Evolutionary conservation across 2,329 filamentous ascomycete genomes (phyloP).

Genomic region (Cladorrhinum sp.): DNA sequence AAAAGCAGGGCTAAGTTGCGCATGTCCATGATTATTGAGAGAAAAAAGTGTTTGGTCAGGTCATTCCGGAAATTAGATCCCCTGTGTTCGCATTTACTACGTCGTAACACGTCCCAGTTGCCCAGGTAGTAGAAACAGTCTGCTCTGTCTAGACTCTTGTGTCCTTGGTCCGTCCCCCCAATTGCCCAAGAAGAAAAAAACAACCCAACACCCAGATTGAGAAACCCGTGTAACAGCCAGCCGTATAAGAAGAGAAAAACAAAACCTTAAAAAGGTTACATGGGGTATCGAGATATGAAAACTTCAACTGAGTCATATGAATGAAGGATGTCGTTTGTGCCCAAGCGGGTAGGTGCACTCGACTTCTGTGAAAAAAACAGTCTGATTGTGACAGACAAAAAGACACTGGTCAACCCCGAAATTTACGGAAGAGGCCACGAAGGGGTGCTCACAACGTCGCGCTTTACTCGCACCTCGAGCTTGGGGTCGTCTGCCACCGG

Average conservation of each 20-base stretch:
- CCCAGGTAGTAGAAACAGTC: not conserved
- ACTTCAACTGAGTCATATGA: not conserved
- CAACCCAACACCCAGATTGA: not conserved
- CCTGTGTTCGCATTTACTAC: too few species aligned
- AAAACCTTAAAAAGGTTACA: not conserved
- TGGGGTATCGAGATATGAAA: not conserved
- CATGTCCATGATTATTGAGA: too few species aligned
- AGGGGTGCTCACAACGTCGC: not conserved
- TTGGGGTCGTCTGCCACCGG: not conserved
- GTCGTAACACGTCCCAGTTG: too few species aligned
- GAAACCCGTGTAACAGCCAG: not conserved
- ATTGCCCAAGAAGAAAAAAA: not conserved
- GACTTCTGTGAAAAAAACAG: not conserved
- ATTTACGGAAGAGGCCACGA: not conserved
- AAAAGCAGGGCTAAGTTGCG: too few species aligned
- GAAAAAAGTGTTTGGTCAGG: too few species aligned
- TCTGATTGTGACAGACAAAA: not conserved
- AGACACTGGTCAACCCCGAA: not conserved
- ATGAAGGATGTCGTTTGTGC: not conserved
- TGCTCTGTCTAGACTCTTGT: not conserved
- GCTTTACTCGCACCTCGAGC: not conserved
- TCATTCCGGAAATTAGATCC: too few species aligned
- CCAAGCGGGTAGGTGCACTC: not conserved
- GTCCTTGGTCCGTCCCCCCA: not conserved
- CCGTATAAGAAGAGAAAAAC: not conserved